Conservation (phyloP, 305 asterid species). For the Ilex paraguariensis region DNA sequence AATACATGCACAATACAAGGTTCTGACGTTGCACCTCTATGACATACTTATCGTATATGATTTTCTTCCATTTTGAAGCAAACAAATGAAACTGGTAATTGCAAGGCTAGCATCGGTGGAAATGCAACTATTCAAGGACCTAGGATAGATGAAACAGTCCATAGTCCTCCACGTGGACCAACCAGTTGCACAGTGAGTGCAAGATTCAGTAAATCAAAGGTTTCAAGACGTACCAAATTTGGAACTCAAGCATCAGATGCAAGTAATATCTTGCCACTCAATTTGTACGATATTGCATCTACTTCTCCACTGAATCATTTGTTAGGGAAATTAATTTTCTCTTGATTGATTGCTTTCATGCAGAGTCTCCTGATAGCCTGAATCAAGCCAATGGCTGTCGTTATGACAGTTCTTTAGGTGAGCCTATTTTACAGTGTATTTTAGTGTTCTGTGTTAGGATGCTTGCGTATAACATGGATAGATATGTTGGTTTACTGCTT, state of each 20-base stretch:
- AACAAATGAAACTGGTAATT: conserved; percentile 22
- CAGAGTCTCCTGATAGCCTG: conserved; percentile 47
- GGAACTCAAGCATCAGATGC: conserved; percentile 31
- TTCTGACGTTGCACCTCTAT: too few relatives aligned
- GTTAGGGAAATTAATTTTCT: conserved; percentile 13
- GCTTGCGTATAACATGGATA: too few relatives aligned
- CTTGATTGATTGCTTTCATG: conserved; percentile 19
- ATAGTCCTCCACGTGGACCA: conserved; percentile 17
- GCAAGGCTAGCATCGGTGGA: conserved; percentile 18
- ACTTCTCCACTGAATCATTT: conserved; percentile 12
- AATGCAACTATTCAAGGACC: conserved; percentile 22
- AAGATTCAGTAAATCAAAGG: conserved; percentile 29
- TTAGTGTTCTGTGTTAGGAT: too few relatives aligned
- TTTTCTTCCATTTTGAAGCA: conserved; percentile 22
- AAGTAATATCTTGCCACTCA: conserved; percentile 30
- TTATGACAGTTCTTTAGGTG: conserved; percentile 84
- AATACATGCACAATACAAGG: too few relatives aligned
- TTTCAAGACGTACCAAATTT: conserved; percentile 29
- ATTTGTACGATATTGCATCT: background rate
- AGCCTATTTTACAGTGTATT: conserved; percentile 13
- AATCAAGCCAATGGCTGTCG: conserved; percentile 42
- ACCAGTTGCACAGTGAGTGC: conserved; percentile 21
- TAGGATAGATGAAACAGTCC: conserved; percentile 21
- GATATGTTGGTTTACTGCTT: too few relatives aligned
- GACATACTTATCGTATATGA: too few relatives aligned